Evolutionary conservation across 345 rosid genomes (phyloP), one percentile per base, ranked within the genome.

Genomic region (Gossypium longicalyx): DNA sequence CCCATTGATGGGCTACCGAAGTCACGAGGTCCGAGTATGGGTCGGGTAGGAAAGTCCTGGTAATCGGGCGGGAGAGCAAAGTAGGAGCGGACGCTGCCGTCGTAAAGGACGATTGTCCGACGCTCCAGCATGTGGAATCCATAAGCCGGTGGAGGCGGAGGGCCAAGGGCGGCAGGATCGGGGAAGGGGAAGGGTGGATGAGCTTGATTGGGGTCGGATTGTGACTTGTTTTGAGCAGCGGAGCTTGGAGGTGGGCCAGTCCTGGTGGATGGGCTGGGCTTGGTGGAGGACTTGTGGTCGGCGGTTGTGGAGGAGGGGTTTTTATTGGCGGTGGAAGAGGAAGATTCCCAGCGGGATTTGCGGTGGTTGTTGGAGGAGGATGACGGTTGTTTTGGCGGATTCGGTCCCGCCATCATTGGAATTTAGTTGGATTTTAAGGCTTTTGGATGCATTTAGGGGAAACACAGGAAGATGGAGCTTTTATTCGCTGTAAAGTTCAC

Each of bases 91-190:
- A 88, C 97, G 80, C 91, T 91, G 16, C 99, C 97, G 70, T 96
- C 98, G 38, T 90, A 86, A 38, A 96, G 97, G 77, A 79, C 77
- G 23, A 96, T 90, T 5, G 95, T 73, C 34, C 97, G 91, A 27
- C 99, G 94, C 71, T 96, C 97, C 12, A 96, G 89, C 98, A 96
- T 90, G 79, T 96, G 98, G 73, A 88, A 91, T 70, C 93, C 99
- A 51, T 96, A 96, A 10, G 95, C 77, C 2, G 97, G 92, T 2
- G 91, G 89, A 3, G 97, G 94, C 1, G 91, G 93, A 12, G 93
- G 90, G 38, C 89, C 93, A 2, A 86, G 73, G 62, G 85, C 83
- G 15, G 85, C 62, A 0, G 85, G 81, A 73, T 91, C 97, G n/a
- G 86, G 87, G 74, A 89, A 85, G 16, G 82, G 63, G 25, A 29